Percentiles rank a stretch among this genome's conserved stretches.
phyloP scores from a whole-genome alignment of 768 basidiomycete species.

The Lactifluus volemus region DNA sequence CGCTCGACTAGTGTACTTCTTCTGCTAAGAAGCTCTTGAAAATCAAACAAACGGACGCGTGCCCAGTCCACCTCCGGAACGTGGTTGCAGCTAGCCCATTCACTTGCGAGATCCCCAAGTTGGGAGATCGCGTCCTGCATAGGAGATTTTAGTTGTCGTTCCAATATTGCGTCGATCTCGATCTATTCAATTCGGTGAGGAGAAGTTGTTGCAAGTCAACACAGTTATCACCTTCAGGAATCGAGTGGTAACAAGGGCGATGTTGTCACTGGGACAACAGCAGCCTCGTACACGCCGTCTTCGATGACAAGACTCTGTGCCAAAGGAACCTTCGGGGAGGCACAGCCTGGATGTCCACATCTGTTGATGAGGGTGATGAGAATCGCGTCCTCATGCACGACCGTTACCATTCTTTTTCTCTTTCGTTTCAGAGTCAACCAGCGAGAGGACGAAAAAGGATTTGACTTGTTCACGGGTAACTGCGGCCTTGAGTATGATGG shows the following conservation, averaged over 20 bases:
- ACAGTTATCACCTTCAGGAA: slow-evolving; percentile 51
- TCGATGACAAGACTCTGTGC: slow-evolving; percentile 39
- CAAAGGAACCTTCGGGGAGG: slow-evolving; percentile 69
- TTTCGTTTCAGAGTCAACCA: slow-evolving; percentile 60
- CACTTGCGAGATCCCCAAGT: slow-evolving; percentile 42
- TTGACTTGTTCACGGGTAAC: slow-evolving; percentile 40
- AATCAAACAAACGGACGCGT: slow-evolving; percentile 83
- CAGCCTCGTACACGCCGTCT: slow-evolving; percentile 57
- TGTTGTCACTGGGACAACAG: slow-evolving; percentile 55
- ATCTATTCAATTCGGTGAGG: slow-evolving; percentile 38
- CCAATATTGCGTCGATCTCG: slow-evolving; percentile 60
- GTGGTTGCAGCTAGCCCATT: slow-evolving; percentile 41
- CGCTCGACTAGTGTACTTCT: slow-evolving; percentile 41
- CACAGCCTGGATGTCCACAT: slow-evolving; percentile 45
- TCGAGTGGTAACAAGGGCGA: slow-evolving; percentile 66
- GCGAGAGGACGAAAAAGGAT: slow-evolving; percentile 61
- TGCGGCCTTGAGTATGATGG: slow-evolving; percentile 60
- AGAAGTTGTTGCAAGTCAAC: slow-evolving; percentile 1
- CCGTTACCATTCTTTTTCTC: slow-evolving; percentile 41
- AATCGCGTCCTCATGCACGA: neutral
- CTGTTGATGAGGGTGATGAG: slow-evolving; percentile 29
- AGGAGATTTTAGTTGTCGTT: slow-evolving; percentile 49
- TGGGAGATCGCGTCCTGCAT: slow-evolving; percentile 49
- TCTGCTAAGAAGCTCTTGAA: slow-evolving; percentile 65
- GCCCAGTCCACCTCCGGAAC: slow-evolving; percentile 83